Evolutionary conservation across 2,329 filamentous ascomycete genomes (phyloP), one percentile per base, ranked within the genome.

Genomic region (Elsinoe perseae): DNA sequence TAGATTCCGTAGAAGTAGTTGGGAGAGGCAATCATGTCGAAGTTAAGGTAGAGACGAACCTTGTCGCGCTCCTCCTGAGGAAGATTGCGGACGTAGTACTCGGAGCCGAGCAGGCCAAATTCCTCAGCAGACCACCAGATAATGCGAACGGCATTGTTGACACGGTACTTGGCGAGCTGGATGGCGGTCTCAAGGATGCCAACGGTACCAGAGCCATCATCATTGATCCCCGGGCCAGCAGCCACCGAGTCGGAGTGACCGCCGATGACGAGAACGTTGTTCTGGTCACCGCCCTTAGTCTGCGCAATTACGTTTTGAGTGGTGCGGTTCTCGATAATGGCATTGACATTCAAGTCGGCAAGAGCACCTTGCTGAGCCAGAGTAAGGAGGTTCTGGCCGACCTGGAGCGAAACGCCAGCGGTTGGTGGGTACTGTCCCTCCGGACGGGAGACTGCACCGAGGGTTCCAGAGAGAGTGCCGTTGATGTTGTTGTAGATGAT

Each of bases 401-500:
- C 80, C 10, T 75, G 72, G 18, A 79, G 76, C 1, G 79, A 79
- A 21, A 92, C 72, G 1, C 84, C 84, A 58, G 89, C 83, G 1
- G 83, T 87, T 0, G 87, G 81, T 4, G 87, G 75, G 62, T 89
- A 81, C 3, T 72, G 65, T 2, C 74, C 73, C 25, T 73, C 67
- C 1, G 72, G 80, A 53, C 82, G 64, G 9, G 76, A 73, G 0
- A 84, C 82, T 0, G 73, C 75, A 9, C 84, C 86, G 2, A 93
- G 75, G 1, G 87, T 91, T 38, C 87, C 88, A 27, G 78, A 76
- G 0, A 88, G 69, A 4, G 72, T 68, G 1, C 81, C 86, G 1
- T 77, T 71, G 2, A 82, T 81, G 62, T 84, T 85, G 74, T 92
- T 89, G 72, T 87, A 91, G 50, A 93, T 76, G 12, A 93, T 72